Evolutionary conservation across 768 basidiomycete genomes (phyloP), one percentile per base, ranked within the genome.

Genomic region (Postia placenta): DNA sequence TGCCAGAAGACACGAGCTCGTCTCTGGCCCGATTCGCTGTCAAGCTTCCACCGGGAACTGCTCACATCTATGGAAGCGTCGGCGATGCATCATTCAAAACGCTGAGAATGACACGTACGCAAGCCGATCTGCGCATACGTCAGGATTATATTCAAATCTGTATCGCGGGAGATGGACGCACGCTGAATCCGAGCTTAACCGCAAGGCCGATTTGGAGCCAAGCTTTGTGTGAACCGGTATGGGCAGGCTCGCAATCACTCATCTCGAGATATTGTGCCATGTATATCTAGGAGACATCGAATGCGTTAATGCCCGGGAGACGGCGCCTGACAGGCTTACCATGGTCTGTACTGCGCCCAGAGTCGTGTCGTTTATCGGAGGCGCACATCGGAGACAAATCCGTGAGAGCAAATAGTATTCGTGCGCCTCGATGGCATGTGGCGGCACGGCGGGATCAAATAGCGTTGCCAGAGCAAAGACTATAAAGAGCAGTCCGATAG

Each of bases 1-100:
- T 82, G 77, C 83, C 85, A 89, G 59, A 86, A 87, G 11, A 83
- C 65, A 19, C 69, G 69, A 46, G 70, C 74, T 15, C 85, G 76
- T 47, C 71, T 67, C 50, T 79, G 68, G 15, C 68, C 60, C 35
- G 69, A 62, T 19, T 65, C 62, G 23, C 72, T 68, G 15, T 72
- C 68, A 4, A 87, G 67, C 24, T 78, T 74, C 79, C 84, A 87
- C 23, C 80, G 71, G 5, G 70, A 66, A 43, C 79, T 74, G 48
- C 82, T 74, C 28, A 85, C 66, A 60, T 86, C 83, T 87, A 35
- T 1, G 6, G 14, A 22, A 17, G 15, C 20, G 26, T 5, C 17
- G 23, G 38, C n/a, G n/a, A n/a, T 22, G 36, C 6, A 15, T 33
- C 12, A 12, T 9, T 51, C 23, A 56, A 23, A 23, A 41, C 33